Percentiles rank a stretch among this genome's conserved stretches.
These are phyloP conservation scores for Annulohypoxylon bovei DNA, from an alignment of 495 filamentous ascomycete genomes.

Conservation along the genomic window DNA sequence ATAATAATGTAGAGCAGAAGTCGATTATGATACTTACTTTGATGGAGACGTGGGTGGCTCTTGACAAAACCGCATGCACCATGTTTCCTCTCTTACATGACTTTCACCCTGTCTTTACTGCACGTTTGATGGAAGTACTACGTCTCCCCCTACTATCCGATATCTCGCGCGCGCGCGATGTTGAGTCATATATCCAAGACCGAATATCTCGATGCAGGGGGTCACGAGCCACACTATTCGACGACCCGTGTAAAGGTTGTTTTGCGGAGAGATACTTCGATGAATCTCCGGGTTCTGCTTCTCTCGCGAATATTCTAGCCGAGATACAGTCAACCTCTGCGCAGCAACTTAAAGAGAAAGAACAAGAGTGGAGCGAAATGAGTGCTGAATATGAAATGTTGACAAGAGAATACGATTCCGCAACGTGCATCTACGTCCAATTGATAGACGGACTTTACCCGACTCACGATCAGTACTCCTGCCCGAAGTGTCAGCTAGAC, in stretches of 20 bases:
- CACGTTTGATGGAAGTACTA: constrained; percentile 59
- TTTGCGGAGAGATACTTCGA: constrained; percentile 62
- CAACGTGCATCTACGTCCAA: constrained; percentile 40
- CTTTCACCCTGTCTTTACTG: constrained; percentile 54
- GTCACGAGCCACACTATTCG: constrained; percentile 56
- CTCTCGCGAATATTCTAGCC: constrained; percentile 43
- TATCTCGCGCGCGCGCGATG: constrained; percentile 54
- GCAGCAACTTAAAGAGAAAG: constrained; percentile 44
- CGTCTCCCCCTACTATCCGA: constrained; percentile 51
- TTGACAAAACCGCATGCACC: constrained; percentile 50
- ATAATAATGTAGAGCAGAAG: constrained; percentile 55
- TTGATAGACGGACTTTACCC: constrained; percentile 3
- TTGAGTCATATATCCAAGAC: constrained; percentile 57
- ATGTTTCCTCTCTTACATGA: constrained; percentile 49
- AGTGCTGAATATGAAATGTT: constrained; percentile 52
- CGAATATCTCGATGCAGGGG: constrained; percentile 35
- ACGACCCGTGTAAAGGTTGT: constrained; percentile 50
- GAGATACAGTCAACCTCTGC: constrained; percentile 49
- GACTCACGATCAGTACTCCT: constrained; percentile 29
- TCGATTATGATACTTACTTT: constrained; percentile 54
- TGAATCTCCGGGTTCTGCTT: constrained; percentile 31
- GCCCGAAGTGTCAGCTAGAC: constrained; percentile 50
- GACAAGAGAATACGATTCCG: constrained; percentile 48
- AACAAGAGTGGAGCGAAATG: constrained; percentile 51
- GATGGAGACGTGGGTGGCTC: constrained; percentile 54